Evolutionary conservation across 345 rosid species (phyloP).

Genomic region (Murraya paniculata): DNA sequence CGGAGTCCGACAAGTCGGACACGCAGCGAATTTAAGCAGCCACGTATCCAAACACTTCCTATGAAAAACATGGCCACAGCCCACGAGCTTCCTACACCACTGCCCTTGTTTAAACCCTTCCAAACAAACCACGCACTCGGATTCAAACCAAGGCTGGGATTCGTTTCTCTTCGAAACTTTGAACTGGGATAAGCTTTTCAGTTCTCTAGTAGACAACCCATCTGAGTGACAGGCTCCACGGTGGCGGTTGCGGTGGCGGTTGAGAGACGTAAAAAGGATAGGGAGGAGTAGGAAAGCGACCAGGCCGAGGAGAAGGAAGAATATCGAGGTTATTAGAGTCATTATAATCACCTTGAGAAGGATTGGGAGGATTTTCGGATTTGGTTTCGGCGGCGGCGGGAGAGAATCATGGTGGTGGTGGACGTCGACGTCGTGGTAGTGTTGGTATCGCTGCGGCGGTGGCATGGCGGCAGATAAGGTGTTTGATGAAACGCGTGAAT

Average conservation of each 20-base stretch:
- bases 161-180: constrained; percentile 27
- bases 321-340: constrained; percentile 56
- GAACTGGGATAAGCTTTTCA: constrained; percentile 64
- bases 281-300: constrained; percentile 53
- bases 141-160: constrained; percentile 19
- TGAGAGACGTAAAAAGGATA: constrained; percentile 49
- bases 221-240: constrained; percentile 20
- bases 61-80: constrained; percentile 82
- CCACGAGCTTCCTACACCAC: constrained; percentile 71
- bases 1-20: constrained; percentile 66
- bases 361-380: constrained; percentile 48
- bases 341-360: constrained; percentile 65
- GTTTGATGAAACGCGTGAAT: background rate
- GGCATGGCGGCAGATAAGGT: constrained; percentile 19
- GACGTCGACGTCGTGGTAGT: background rate
- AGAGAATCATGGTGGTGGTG: constrained; percentile 15
- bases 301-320: constrained; percentile 59
- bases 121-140: constrained; percentile 72
- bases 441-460: constrained; percentile 9
- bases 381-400: constrained; percentile 38
- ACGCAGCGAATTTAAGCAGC: constrained; percentile 66
- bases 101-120: constrained; percentile 71
- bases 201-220: constrained; percentile 47
- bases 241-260: constrained; percentile 33
- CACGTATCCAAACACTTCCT: constrained; percentile 76